Evolutionary conservation across 495 filamentous ascomycete genomes (phyloP).

Genomic region (Penicillium egyptiacum): DNA sequence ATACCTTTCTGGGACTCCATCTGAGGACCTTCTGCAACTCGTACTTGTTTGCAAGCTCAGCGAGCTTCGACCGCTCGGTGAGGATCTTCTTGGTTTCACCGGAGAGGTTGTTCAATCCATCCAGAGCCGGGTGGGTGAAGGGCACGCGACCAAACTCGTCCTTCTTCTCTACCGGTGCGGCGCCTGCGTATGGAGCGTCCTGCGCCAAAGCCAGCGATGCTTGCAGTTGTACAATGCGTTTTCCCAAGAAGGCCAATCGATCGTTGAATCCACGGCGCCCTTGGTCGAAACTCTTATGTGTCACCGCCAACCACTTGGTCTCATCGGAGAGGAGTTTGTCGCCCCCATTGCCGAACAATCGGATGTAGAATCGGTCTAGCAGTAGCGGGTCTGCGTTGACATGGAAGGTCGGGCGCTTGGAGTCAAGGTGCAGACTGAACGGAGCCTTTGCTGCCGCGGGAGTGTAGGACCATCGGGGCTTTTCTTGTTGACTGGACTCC

Average conservation of each 20-base stretch:
- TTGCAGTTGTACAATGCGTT: conserved; percentile 77
- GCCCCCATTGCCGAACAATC: conserved; percentile 68
- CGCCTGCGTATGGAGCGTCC: conserved; percentile 30
- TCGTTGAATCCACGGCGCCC: conserved; percentile 93
- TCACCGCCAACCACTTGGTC: conserved; percentile 94
- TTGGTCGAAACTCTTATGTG: conserved; percentile 98
- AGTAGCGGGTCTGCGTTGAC: conserved; percentile 72
- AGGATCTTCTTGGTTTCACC: conserved; percentile 54
- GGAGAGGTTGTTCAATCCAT: conserved; percentile 68
- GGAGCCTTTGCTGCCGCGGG: conserved; percentile 75
- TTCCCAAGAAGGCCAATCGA: conserved; percentile 82
- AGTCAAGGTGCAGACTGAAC: conserved; percentile 51
- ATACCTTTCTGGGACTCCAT: conserved; percentile 82
- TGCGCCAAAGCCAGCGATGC: conserved; percentile 69
- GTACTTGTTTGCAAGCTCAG: conserved; percentile 64
- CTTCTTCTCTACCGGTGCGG: conserved; percentile 15
- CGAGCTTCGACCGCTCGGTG: conserved; percentile 58
- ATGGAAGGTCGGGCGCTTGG: conserved; percentile 52
- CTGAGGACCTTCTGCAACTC: conserved; percentile 71
- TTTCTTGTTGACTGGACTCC: conserved; percentile 36
- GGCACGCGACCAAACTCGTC: conserved; percentile 57
- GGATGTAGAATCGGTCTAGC: conserved; percentile 72
- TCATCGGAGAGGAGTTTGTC: conserved; percentile 77
- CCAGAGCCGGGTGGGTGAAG: conserved; percentile 71
- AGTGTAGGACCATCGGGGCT: conserved; percentile 81